These are phyloP conservation scores for Paradendryphiella salina DNA, from an alignment of 2,329 filamentous ascomycete genomes.

Conservation along the genomic window DNA sequence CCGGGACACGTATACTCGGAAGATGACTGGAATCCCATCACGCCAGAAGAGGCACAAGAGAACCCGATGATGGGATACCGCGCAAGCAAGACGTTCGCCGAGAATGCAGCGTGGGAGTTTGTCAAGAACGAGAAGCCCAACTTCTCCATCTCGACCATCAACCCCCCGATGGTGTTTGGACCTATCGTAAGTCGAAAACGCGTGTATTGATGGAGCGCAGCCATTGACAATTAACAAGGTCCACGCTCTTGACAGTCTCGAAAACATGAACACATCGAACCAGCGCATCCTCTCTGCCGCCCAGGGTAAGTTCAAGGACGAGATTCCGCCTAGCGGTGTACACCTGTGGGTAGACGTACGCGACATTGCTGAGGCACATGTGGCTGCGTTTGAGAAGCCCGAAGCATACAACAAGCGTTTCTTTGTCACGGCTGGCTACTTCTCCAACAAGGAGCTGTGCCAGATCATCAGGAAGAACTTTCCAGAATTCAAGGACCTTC, in stretches of 20 bases:
- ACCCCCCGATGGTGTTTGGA: constrained; percentile 56
- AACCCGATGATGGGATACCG: constrained; percentile 53
- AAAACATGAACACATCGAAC: constrained; percentile 74
- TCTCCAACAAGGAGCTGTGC: constrained; percentile 63
- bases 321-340: constrained; percentile 61
- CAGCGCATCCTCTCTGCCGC: constrained; percentile 66
- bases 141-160: constrained; percentile 55
- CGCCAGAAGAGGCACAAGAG: constrained; percentile 53
- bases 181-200: constrained; percentile 49
- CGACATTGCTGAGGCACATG: constrained; percentile 65
- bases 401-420: constrained; percentile 65
- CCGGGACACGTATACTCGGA: constrained; percentile 57
- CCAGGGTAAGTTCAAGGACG: constrained; percentile 63
- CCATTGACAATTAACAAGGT: constrained; percentile 29
- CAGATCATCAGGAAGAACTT: constrained; percentile 61
- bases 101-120: constrained; percentile 59
- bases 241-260: constrained; percentile 64
- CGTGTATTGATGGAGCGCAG: neutral
- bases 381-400: constrained; percentile 60
- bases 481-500: constrained; percentile 58
- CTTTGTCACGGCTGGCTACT: constrained; percentile 62
- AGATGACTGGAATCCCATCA: constrained; percentile 62
- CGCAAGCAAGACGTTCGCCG: constrained; percentile 66
- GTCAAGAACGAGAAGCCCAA: constrained; percentile 56
- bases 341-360: constrained; percentile 55